phyloP scores from a whole-genome alignment of 106 monocot genomes.

The Apostasia shenzhenica region DNA sequence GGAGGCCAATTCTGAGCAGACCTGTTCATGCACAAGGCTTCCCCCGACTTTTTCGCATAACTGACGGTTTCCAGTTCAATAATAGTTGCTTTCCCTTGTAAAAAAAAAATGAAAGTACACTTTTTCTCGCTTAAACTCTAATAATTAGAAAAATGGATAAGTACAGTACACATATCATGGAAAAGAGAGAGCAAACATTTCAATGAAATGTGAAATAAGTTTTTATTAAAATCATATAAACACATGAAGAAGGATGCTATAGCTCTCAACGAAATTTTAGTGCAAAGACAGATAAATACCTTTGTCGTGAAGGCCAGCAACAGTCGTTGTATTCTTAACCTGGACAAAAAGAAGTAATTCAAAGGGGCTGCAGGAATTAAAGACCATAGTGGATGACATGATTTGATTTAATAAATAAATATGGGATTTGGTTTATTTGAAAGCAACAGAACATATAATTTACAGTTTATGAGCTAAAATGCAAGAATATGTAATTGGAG shows the following conservation, averaged over 20 bases:
- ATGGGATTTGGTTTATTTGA: no score
- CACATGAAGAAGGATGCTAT: not conserved
- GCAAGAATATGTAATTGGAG: no score
- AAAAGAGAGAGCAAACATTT: not conserved
- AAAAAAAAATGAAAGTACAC: not conserved
- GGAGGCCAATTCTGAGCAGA: constrained; percentile 7
- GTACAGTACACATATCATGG: not conserved
- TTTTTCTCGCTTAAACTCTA: not conserved
- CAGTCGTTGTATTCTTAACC: constrained; percentile 59
- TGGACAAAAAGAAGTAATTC: constrained; percentile 20
- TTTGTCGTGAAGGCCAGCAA: constrained; percentile 98
- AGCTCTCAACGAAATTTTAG: not conserved
- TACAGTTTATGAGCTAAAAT: no score
- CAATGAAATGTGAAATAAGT: not conserved
- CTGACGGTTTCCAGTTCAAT: constrained; percentile 89
- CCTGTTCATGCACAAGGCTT: constrained; percentile 91
- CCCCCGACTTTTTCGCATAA: constrained; percentile 75
- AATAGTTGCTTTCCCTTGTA: constrained; percentile 76
- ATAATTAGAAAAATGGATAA: not conserved
- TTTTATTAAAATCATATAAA: not conserved
- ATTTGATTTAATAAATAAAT: no score
- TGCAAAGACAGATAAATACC: constrained; percentile 25
- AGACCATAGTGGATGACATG: not conserved
- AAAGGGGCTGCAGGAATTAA: not conserved
- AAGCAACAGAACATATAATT: no score